These are phyloP conservation scores for Thymus quinquecostatus DNA, from an alignment of 257 asterid species.

Conservation along the genomic window DNA sequence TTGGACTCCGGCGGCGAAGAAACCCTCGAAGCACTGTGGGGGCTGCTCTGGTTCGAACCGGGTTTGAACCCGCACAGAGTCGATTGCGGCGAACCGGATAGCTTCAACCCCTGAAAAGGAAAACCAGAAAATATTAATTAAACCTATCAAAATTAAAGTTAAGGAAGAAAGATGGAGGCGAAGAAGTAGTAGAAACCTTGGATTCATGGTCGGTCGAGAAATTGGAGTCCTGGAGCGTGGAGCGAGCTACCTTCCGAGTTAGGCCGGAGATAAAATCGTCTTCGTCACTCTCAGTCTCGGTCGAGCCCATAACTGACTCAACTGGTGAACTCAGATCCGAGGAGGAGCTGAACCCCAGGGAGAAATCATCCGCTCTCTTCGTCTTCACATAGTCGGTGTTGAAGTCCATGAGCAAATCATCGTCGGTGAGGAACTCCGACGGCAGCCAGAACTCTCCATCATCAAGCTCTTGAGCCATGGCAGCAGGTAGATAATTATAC, in stretches of 20 bases:
- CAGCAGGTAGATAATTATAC: not conserved
- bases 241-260: conserved; percentile 40
- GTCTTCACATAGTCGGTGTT: conserved; percentile 13
- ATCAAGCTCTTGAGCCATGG: conserved; percentile 48
- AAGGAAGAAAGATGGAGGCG: not conserved
- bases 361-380: conserved; percentile 20
- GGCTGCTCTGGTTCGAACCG: conserved; percentile 52
- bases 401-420: conserved; percentile 47
- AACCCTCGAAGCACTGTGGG: conserved; percentile 42
- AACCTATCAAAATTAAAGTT: not conserved
- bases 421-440: conserved; percentile 55
- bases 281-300: conserved; percentile 74
- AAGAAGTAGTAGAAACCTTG: conserved; percentile 31
- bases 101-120: conserved; percentile 41
- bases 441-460: conserved; percentile 65
- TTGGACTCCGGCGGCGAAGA: conserved; percentile 49
- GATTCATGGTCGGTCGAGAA: conserved; percentile 28
- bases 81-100: conserved; percentile 79
- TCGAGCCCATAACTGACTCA: conserved; percentile 59
- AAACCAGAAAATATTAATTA: not conserved
- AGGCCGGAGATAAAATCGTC: conserved; percentile 62
- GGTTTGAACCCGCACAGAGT: conserved; percentile 59
- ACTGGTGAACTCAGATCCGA: conserved; percentile 74
- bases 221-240: conserved; percentile 43
- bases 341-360: conserved; percentile 43